These are phyloP conservation scores for Naegleria lovaniensis DNA, from an alignment of 208 protist genomes.

Conservation along the genomic window DNA sequence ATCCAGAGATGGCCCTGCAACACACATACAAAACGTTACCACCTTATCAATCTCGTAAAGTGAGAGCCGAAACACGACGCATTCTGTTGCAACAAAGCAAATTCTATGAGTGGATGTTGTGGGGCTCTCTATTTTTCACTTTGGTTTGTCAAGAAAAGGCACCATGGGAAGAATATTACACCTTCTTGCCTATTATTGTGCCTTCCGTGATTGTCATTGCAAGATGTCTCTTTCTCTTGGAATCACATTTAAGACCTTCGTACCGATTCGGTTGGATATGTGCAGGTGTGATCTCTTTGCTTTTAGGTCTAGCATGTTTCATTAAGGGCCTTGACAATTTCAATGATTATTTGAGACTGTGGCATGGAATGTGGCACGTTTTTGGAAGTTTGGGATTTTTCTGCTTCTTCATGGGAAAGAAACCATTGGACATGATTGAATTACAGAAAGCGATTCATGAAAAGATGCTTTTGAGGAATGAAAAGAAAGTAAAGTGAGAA, in stretches of 20 bases:
- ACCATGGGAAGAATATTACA: slow-evolving; percentile 32
- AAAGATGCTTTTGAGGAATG: no score
- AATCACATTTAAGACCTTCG: neutral
- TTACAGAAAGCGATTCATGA: no score
- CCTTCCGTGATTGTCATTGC: neutral
- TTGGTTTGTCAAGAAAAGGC: slow-evolving; percentile 28
- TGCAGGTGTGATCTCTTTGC: neutral
- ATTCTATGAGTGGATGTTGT: slow-evolving; percentile 11
- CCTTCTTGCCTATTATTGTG: slow-evolving; percentile 23
- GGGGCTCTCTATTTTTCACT: neutral
- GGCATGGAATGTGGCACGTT: slow-evolving; percentile 25
- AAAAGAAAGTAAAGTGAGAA: no score
- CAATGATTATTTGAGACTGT: slow-evolving; percentile 26
- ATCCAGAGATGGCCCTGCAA: neutral
- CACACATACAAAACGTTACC: slow-evolving; percentile 3
- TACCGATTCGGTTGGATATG: neutral
- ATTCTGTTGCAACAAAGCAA: neutral
- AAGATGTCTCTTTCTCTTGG: slow-evolving; percentile 20
- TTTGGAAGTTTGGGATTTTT: neutral
- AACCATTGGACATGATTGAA: no score
- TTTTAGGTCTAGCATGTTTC: slow-evolving; percentile 22
- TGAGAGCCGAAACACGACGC: no score
- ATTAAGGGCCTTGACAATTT: slow-evolving; percentile 22
- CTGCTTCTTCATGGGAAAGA: neutral
- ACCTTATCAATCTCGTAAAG: no score